These are phyloP conservation scores for Adansonia madagascariensis DNA, from an alignment of 441 rosid genomes.

Conservation along the genomic window DNA sequence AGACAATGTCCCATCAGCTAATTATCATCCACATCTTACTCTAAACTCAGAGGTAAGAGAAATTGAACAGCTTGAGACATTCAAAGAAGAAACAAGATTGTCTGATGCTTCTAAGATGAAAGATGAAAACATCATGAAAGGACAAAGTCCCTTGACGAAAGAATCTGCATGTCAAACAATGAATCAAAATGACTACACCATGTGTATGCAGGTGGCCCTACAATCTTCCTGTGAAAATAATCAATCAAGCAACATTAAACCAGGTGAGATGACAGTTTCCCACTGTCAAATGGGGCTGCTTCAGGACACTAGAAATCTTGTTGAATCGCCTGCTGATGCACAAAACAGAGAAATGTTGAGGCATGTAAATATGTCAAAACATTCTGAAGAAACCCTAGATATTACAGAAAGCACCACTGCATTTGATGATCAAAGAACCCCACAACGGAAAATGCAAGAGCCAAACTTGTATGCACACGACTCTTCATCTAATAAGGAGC, in stretches of 20 bases:
- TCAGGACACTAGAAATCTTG: conserved; percentile 33
- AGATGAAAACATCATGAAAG: conserved; percentile 31
- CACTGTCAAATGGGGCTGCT: conserved; percentile 34
- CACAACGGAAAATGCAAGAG: conserved; percentile 39
- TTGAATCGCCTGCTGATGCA: conserved; percentile 32
- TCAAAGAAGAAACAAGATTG: conserved; percentile 39
- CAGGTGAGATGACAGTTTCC: conserved; percentile 32
- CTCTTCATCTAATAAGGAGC: conserved; percentile 37
- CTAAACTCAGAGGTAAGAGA: conserved; percentile 34
- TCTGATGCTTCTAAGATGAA: conserved; percentile 32
- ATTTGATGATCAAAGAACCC: conserved; percentile 37
- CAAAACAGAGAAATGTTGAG: conserved; percentile 39
- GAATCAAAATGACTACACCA: conserved; percentile 33
- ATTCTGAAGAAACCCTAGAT: conserved; percentile 40
- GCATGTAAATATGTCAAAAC: conserved; percentile 26
- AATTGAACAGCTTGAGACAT: conserved; percentile 36
- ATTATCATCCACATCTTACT: conserved; percentile 37
- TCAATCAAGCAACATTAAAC: conserved; percentile 37
- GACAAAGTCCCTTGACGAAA: conserved; percentile 32
- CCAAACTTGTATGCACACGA: conserved; percentile 34
- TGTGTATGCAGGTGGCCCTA: conserved; percentile 31
- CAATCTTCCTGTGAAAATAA: conserved; percentile 40
- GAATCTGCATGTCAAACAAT: conserved; percentile 37
- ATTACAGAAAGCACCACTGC: conserved; percentile 46
- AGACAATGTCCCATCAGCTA: conserved; percentile 34